phyloP scores from a whole-genome alignment of 2,329 filamentous ascomycete genomes.

The Colletotrichum sp. region DNA sequence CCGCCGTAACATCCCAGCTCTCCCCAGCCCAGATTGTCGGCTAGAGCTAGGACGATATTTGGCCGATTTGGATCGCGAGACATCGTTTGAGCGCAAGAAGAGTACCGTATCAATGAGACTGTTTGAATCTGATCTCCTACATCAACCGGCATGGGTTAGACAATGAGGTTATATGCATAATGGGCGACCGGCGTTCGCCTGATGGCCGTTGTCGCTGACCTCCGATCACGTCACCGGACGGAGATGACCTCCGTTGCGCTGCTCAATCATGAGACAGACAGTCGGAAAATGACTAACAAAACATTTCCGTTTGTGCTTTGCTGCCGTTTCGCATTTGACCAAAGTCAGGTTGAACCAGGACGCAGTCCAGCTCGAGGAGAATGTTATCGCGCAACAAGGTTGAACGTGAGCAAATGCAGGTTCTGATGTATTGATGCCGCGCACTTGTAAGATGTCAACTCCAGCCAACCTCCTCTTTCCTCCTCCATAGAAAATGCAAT shows the following conservation, averaged over 20 bases:
- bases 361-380: neutral
- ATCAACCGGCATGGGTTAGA: rapidly evolving
- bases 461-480: rapidly evolving
- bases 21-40: slow-evolving; percentile 42
- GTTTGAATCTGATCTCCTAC: neutral
- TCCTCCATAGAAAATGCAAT: neutral
- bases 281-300: rapidly evolving
- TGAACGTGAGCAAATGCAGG: neutral
- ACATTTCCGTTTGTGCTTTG: neutral
- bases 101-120: neutral
- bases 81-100: slow-evolving; percentile 2
- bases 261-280: neutral
- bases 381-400: neutral
- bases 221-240: neutral
- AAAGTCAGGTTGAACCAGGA: neutral
- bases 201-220: neutral
- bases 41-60: slow-evolving; percentile 36
- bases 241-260: neutral
- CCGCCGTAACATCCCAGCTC: slow-evolving; percentile 39
- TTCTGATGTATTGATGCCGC: rapidly evolving
- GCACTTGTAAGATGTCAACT: rapidly evolving
- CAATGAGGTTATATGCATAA: neutral
- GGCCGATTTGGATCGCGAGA: slow-evolving; percentile 26
- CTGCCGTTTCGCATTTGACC: neutral
- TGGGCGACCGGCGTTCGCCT: neutral